phyloP scores from a whole-genome alignment of 2,329 filamentous ascomycete species.

The Penicillium oxalicum region DNA sequence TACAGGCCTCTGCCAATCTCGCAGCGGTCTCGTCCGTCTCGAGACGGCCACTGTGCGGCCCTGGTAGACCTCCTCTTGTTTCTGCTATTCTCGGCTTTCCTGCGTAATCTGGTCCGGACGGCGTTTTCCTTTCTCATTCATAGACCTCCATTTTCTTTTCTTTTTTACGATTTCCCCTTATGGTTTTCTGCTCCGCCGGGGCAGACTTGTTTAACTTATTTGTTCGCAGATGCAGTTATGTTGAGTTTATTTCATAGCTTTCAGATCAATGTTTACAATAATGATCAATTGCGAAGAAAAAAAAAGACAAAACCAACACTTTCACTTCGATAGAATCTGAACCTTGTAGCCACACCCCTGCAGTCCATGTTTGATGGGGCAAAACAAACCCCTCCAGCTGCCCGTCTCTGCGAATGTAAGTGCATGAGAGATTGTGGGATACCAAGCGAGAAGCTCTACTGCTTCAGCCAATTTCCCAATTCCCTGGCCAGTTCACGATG shows the following conservation, averaged over 20 bases:
- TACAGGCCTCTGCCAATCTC: conserved; percentile 1
- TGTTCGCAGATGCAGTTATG: too few species aligned
- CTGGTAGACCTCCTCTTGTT: conserved; percentile 27
- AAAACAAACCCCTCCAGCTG: too few species aligned
- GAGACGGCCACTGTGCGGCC: conserved; percentile 22
- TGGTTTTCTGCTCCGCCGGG: conserved; percentile 5
- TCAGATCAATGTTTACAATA: too few species aligned
- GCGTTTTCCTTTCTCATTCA: conserved; percentile 34
- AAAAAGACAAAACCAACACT: too few species aligned
- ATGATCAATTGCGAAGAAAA: too few species aligned
- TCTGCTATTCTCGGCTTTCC: conserved; percentile 16
- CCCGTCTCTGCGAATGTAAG: too few species aligned
- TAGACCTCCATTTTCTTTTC: conserved; percentile 27
- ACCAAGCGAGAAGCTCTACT: neutral
- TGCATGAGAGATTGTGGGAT: too few species aligned
- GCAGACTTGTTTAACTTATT: neutral
- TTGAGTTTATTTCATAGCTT: too few species aligned
- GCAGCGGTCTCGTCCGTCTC: conserved; percentile 13
- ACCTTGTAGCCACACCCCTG: too few species aligned
- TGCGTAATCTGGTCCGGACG: conserved; percentile 35
- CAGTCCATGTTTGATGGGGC: too few species aligned
- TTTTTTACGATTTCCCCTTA: conserved; percentile 22
- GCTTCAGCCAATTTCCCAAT: conserved; percentile 13
- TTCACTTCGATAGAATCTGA: too few species aligned
- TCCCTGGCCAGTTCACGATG: conserved; percentile 36